Percentiles rank a stretch among this genome's conserved stretches.
phyloP scores from a whole-genome alignment of 2,329 filamentous ascomycete genomes.

The Cladosporium sp. region DNA sequence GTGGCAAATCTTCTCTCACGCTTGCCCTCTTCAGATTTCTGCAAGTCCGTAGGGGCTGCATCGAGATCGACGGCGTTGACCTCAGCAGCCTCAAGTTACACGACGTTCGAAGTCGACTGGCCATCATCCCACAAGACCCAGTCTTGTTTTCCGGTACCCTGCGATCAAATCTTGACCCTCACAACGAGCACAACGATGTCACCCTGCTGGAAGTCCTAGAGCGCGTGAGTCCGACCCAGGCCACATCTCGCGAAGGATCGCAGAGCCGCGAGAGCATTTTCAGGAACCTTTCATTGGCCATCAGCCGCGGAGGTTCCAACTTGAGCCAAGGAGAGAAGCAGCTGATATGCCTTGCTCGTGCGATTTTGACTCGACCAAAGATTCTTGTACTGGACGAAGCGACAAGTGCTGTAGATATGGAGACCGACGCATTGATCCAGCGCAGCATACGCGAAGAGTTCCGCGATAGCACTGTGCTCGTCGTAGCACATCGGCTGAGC shows the following conservation, averaged over 20 bases:
- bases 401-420: conserved; percentile 36
- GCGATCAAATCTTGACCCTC: conserved; percentile 74
- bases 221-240: background rate
- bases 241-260: background rate
- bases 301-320: background rate
- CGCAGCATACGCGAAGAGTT: conserved; percentile 41
- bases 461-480: conserved; percentile 42
- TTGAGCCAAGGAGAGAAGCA: conserved; percentile 70
- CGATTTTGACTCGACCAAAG: conserved; percentile 45
- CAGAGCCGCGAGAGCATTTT: background rate
- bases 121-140: conserved; percentile 81
- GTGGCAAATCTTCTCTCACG: background rate
- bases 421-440: conserved; percentile 30
- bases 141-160: conserved; percentile 79
- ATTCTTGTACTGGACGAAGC: conserved; percentile 47
- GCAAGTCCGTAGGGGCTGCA: background rate
- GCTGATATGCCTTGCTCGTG: conserved; percentile 85
- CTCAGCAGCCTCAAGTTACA: conserved; percentile 38
- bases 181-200: conserved; percentile 48
- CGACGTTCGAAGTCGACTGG: conserved; percentile 55
- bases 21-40: background rate
- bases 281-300: background rate
- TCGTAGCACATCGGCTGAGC: conserved; percentile 44
- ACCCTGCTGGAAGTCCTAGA: background rate
- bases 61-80: background rate